Conservation (phyloP, 768 basidiomycete genomes). For the Lentinula edodes region DNA sequence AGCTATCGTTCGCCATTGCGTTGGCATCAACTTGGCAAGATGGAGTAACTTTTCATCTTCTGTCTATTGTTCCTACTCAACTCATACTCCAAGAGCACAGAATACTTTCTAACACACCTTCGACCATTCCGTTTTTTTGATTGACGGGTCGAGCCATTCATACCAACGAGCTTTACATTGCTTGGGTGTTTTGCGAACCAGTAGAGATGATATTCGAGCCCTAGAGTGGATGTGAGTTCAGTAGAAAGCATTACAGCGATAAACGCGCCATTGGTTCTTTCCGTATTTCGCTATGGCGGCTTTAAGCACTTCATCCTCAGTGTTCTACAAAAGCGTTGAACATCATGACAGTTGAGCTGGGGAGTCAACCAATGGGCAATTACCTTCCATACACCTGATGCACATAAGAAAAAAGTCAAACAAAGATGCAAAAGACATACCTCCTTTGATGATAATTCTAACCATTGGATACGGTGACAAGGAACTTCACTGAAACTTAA, state of each 20-base stretch:
- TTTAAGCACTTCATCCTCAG: slow-evolving; percentile 97
- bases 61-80: slow-evolving; percentile 41
- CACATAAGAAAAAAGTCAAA: background rate
- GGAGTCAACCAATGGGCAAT: slow-evolving; percentile 5
- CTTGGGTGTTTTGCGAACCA: slow-evolving; percentile 98
- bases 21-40: slow-evolving; percentile 98
- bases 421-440: slow-evolving; percentile 26
- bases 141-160: slow-evolving; percentile 98
- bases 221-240: slow-evolving; percentile 27
- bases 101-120: slow-evolving; percentile 49
- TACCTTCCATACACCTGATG: slow-evolving; percentile 78
- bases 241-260: background rate
- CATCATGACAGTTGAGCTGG: background rate
- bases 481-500: background rate
- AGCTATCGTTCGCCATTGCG: slow-evolving; percentile 99
- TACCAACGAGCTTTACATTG: slow-evolving; percentile 99
- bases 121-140: slow-evolving; percentile 99
- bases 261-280: slow-evolving; percentile 83
- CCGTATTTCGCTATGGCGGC: slow-evolving; percentile 98
- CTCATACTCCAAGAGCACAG: background rate
- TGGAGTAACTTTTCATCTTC: slow-evolving; percentile 99
- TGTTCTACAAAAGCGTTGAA: slow-evolving; percentile 52
- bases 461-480: slow-evolving; percentile 47
- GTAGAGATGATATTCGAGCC: slow-evolving; percentile 96
- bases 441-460: slow-evolving; percentile 90